These are phyloP conservation scores for Camelina laxa DNA, from an alignment of 345 rosid genomes.

Conservation along the genomic window DNA sequence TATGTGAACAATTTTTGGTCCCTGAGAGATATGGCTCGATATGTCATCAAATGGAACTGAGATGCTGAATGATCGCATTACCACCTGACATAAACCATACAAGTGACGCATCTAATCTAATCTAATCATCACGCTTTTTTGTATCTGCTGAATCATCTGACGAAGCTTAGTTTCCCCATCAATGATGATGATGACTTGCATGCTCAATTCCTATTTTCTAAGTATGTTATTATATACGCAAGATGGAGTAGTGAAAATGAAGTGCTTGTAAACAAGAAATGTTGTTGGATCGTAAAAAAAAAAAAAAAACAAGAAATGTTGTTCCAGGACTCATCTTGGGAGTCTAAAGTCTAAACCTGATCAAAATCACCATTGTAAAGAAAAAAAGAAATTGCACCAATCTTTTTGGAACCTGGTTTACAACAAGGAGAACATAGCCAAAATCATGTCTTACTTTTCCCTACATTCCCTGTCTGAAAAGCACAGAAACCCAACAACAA, in stretches of 20 bases:
- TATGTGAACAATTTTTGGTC: too few relatives aligned
- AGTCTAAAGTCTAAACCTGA: conserved; percentile 10
- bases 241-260: conserved; percentile 12
- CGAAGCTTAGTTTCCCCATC: conserved; percentile 27
- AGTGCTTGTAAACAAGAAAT: conserved; percentile 71
- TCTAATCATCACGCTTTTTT: conserved; percentile 36
- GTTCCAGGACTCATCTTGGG: conserved; percentile 80
- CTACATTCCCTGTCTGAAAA: conserved; percentile 36
- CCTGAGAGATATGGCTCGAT: too few relatives aligned
- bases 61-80: too few relatives aligned
- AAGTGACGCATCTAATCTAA: too few relatives aligned
- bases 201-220: conserved; percentile 55
- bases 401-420: conserved; percentile 34
- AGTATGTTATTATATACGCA: conserved; percentile 49
- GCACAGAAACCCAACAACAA: conserved; percentile 16
- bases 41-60: too few relatives aligned
- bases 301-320: too few relatives aligned
- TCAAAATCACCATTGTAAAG: conserved; percentile 15
- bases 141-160: conserved; percentile 31
- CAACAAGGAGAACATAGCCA: conserved; percentile 37
- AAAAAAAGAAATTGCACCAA: conserved; percentile 17
- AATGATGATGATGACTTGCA: conserved; percentile 22
- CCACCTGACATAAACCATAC: too few relatives aligned
- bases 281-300: too few relatives aligned
- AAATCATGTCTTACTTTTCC: conserved; percentile 35